These are phyloP conservation scores for Solanum pinnatisectum DNA, from an alignment of 257 asterid genomes.

Conservation along the genomic window DNA sequence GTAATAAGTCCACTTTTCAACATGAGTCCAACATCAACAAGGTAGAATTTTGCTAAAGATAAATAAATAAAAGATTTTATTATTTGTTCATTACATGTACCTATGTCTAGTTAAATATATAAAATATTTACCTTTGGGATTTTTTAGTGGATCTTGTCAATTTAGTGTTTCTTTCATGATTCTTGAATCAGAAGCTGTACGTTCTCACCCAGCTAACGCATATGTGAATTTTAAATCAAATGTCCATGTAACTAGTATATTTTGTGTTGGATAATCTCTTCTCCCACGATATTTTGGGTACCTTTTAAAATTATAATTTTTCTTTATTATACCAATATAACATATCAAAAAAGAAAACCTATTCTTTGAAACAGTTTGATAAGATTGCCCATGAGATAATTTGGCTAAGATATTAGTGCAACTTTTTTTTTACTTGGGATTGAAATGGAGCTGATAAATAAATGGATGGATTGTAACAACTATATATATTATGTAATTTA, in stretches of 20 bases:
- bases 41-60: not conserved
- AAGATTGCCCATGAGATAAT: too few species aligned
- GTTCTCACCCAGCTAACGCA: not conserved
- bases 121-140: not conserved
- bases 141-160: not conserved
- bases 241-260: not conserved
- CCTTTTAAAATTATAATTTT: too few species aligned
- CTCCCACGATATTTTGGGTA: not conserved
- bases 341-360: too few species aligned
- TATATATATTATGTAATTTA: too few species aligned
- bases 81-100: not conserved
- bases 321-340: too few species aligned
- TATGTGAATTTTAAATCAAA: slow-evolving; percentile 3
- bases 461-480: too few species aligned
- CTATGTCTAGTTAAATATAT: not conserved
- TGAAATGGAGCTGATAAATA: too few species aligned
- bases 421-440: too few species aligned
- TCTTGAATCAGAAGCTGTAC: not conserved
- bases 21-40: not conserved
- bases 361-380: too few species aligned
- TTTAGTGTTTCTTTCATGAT: not conserved
- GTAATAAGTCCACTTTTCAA: too few species aligned
- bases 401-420: too few species aligned
- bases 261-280: not conserved
- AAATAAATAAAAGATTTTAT: too few species aligned